A percentile compares a stretch with the other conserved stretches of the same genome.
phyloP scores from a whole-genome alignment of 176 grass and related monocot species.

The Juncus inflexus region DNA sequence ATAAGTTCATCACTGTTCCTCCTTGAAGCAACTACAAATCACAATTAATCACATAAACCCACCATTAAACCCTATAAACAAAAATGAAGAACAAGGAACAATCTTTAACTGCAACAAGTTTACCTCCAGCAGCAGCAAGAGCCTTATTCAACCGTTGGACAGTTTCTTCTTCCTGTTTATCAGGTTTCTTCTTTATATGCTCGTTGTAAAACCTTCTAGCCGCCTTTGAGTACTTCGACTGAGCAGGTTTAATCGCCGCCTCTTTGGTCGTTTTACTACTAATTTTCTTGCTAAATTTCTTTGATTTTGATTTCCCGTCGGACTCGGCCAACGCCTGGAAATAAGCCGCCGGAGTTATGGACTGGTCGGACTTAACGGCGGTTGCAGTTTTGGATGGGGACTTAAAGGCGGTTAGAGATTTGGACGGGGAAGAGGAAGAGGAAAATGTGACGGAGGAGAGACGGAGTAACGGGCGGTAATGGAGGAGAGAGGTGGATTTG shows the following conservation, averaged over 20 bases:
- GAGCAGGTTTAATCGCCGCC: constrained; percentile 22
- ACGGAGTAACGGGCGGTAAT: constrained; percentile 31
- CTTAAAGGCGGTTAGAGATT: constrained; percentile 20
- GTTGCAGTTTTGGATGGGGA: constrained; percentile 8
- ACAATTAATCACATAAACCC: background rate
- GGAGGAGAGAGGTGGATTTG: constrained; percentile 14
- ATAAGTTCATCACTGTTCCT: constrained; percentile 83
- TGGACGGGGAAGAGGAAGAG: constrained; percentile 30
- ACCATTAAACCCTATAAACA: constrained; percentile 1
- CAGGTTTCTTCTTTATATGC: constrained; percentile 35
- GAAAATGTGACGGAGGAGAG: constrained; percentile 55
- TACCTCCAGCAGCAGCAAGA: constrained; percentile 82
- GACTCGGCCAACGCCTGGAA: constrained; percentile 48
- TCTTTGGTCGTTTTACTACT: constrained; percentile 6
- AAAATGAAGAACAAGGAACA: background rate
- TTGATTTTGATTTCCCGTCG: constrained; percentile 41
- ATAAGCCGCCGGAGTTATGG: constrained; percentile 43
- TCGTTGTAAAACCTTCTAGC: constrained; percentile 91
- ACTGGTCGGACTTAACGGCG: constrained; percentile 47
- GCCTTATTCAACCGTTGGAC: constrained; percentile 68
- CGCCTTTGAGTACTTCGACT: constrained; percentile 87
- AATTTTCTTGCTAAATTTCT: constrained; percentile 31
- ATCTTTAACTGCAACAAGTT: background rate
- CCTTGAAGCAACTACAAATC: constrained; percentile 77
- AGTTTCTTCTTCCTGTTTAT: constrained; percentile 27